These are phyloP conservation scores for Chiua virens DNA, from an alignment of 768 basidiomycete species.

Conservation along the genomic window DNA sequence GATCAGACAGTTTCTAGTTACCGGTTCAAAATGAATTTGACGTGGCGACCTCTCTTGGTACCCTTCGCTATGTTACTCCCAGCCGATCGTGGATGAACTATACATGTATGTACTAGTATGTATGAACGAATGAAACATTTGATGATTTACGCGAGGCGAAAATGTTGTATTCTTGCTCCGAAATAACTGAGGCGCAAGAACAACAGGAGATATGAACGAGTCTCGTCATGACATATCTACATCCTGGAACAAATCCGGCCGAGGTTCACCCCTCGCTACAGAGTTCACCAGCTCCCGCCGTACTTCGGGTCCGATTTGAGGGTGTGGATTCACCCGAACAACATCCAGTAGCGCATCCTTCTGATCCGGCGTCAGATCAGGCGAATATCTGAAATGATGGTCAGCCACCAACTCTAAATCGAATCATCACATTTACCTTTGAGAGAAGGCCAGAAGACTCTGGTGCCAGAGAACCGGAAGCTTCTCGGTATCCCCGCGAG, in stretches of 20 bases:
- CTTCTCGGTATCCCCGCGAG: slow-evolving; percentile 68
- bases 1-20: slow-evolving; percentile 27
- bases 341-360: slow-evolving; percentile 97
- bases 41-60: no score
- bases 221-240: slow-evolving; percentile 56
- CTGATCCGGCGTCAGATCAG: slow-evolving; percentile 94
- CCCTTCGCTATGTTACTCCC: no score
- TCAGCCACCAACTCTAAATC: slow-evolving; percentile 1
- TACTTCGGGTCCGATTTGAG: slow-evolving; percentile 87
- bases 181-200: not conserved
- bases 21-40: not conserved
- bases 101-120: no score
- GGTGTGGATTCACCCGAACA: slow-evolving; percentile 79
- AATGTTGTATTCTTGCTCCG: not conserved
- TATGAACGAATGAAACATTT: no score
- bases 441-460: slow-evolving; percentile 89
- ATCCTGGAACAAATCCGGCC: slow-evolving; percentile 63
- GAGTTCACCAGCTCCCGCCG: slow-evolving; percentile 87
- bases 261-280: slow-evolving; percentile 80
- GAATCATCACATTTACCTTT: slow-evolving; percentile 58
- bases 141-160: not conserved
- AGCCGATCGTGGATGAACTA: no score
- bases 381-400: slow-evolving; percentile 67
- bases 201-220: no score
- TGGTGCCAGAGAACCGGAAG: slow-evolving; percentile 99